Base-by-base conservation (phyloP, 331 rosid species). In the Phaseolus coccineus region DNA sequence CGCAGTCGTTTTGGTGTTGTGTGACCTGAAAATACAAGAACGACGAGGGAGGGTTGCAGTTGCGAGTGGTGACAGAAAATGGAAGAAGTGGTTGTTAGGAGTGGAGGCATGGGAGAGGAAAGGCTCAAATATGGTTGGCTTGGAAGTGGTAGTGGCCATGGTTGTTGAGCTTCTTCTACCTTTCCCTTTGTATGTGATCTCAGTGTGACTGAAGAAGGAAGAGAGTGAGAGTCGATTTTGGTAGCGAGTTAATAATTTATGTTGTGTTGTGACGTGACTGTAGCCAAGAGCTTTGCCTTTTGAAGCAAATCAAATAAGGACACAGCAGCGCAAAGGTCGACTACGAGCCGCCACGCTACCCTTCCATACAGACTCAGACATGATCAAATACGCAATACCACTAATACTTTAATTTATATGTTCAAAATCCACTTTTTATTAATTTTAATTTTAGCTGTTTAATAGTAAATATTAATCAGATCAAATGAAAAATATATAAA, bases 111-210 rank as follows among this genome's bases (percentile, higher is more conserved):
- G 58, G 13, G 84, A 52, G 35, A 63, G 12, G 82, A 80, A 40
- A 22, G 47, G 58, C 31, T 33, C 27, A 24, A 3, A 64, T 24
- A 70, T 8, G 25, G 39, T 78, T 35, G 84, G 68, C 71, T 73
- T 80, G 22, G 88, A 83, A 69, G 72, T 69, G 12, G 57, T 56
- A 68, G 65, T 64, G 25, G 83, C 90, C 93, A 88, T 87, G 47
- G 47, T 9, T 9, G 13, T 42, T 42, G 12, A 2, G 35, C 12
- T 24, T 62, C 12, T 24, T 62, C 78, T 71, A 16, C 33, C 13
- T 37, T 19, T 33, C 13, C 27, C 30, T 39, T 16, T 12, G 15
- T 42, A 13, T 9, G 47, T 15, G 33, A 37, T 4, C 52, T 51
- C 4, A 10, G 4, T 3, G 51, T 44, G 56, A 28, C 59, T 39